Evolutionary conservation across 2,329 filamentous ascomycete species (phyloP), one percentile per base, ranked within the genome.

Genomic region (Xylaria polymorpha): DNA sequence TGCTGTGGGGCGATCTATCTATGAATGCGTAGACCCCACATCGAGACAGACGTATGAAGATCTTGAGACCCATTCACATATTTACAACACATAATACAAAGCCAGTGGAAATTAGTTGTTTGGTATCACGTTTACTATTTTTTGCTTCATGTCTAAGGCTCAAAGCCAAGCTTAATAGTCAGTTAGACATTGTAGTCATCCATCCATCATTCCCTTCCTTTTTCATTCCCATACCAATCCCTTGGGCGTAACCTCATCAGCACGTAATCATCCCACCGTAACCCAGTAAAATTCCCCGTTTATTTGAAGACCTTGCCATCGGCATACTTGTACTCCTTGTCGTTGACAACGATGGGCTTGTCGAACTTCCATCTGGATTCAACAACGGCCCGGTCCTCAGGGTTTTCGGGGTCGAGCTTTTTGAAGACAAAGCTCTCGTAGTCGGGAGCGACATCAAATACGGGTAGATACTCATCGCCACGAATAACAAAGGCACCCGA

Each of bases 221-320:
- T 68, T 70, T 57, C 56, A 44, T 67, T 63, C 68, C 68, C 43
- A 15, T 60, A 15, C 63, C 62, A 59, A 67, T 60, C 59, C 62
- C 50, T 29, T 55, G 46, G 65, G 29, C 74, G 64, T 76, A 73
- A 73, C 64, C 61, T 77, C 75, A 67, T 77, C 72, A 75, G 65
- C 66, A 71, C 74, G 59, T 77, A 73, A 74, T 73, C 68, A 70
- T 72, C 71, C 58, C 65, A 62, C 64, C 64, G 60, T 66, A 61
- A 71, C 55, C 55, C 48, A 68, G 37, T 41, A 9, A 57, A 37
- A 56, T 4, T 53, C 22, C 18, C 57, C 73, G 70, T 86, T 89
- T 97, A 98, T 89, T 98, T 98, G 92, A 98, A 98, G 83, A 98
- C 94, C 90, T 98, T 98, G 82, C 96, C 96, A 79, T 94, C 91